Evolutionary conservation across 148 eudicot genomes (phyloP), one percentile per base, ranked within the genome.

Genomic region (Amaranthus palmeri): DNA sequence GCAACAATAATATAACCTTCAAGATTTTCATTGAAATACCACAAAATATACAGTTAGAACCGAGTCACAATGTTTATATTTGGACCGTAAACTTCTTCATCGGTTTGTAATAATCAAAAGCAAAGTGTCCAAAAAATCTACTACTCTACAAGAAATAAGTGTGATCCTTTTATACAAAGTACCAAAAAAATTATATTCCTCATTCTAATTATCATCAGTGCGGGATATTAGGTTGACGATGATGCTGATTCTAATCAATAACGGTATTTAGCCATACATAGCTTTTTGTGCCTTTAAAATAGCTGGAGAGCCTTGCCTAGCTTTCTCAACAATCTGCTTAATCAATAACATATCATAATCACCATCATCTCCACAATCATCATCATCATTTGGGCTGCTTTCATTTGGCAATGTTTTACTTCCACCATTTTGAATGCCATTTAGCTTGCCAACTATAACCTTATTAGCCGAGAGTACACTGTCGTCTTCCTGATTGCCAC

Each of bases 251-350:
- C 43, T 65, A 72, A 72, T 74, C 36, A 25, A 25, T 75, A 25
- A 25, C 36, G 36, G 36, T 25, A 58, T 81, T 83, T 68, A 56
- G 52, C 5, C 78, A 82, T 62, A 86, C 88, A 89, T 83, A 18
- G 80, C 85, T 56, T 69, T 91, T 54, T 91, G 86, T 15, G 95
- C 98, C 72, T 83, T 81, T 65, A 93, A 77, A 75, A 91, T 76
- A 9, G 84, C 92, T 53, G 96, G 87, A 73, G 98, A 91, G 46
- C 92, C 91, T 81, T 84, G 85, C 72, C 87, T 81, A 44, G 92
- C 83, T 81, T 86, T 93, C 88, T 89, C 97, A 49, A 93, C 89
- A 78, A 91, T 91, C 77, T 91, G 91, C 80, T 82, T 85, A 66
- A 93, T 93, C 76, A 93, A 76, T 56, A 86, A 61, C 81, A 81